Percentiles rank a stretch among this genome's conserved stretches.
Conservation (phyloP, 1,284 basidiomycete genomes). For the Irpex sp. region DNA sequence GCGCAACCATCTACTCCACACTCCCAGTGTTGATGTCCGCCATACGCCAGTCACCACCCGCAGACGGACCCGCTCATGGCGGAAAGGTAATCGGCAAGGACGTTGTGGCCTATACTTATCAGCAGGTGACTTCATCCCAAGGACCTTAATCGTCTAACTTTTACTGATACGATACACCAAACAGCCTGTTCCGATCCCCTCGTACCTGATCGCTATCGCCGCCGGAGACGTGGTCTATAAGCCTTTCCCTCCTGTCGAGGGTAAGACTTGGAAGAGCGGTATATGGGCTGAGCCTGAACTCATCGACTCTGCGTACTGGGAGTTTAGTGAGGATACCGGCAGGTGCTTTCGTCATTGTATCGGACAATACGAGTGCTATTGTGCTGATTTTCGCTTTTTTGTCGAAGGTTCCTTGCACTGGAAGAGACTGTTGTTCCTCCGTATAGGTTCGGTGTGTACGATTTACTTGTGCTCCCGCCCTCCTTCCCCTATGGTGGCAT, state of each 20-base stretch:
- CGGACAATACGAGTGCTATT: too few species aligned
- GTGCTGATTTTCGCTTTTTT: too few species aligned
- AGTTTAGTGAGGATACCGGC: conserved; percentile 83
- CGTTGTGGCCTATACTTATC: conserved; percentile 60
- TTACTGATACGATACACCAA: conserved; percentile 27
- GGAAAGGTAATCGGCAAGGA: conserved; percentile 74
- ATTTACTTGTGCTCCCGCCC: conserved; percentile 89
- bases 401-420: conserved; percentile 57
- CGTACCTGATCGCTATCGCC: conserved; percentile 87
- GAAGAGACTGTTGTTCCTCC: conserved; percentile 74
- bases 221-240: conserved; percentile 77
- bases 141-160: background rate
- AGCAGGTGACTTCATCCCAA: conserved; percentile 47
- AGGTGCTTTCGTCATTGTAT: conserved; percentile 36
- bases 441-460: conserved; percentile 90
- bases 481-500: conserved; percentile 93
- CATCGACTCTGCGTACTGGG: conserved; percentile 79
- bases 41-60: conserved; percentile 68
- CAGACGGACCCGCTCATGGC: conserved; percentile 60
- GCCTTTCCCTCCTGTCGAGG: conserved; percentile 57
- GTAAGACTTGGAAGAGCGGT: conserved; percentile 75
- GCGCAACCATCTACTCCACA: conserved; percentile 67
- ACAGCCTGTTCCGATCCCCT: conserved; percentile 81
- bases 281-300: conserved; percentile 89
- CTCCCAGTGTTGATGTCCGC: conserved; percentile 86